phyloP scores from a whole-genome alignment of 768 basidiomycete genomes.

The Lentinula sp. region DNA sequence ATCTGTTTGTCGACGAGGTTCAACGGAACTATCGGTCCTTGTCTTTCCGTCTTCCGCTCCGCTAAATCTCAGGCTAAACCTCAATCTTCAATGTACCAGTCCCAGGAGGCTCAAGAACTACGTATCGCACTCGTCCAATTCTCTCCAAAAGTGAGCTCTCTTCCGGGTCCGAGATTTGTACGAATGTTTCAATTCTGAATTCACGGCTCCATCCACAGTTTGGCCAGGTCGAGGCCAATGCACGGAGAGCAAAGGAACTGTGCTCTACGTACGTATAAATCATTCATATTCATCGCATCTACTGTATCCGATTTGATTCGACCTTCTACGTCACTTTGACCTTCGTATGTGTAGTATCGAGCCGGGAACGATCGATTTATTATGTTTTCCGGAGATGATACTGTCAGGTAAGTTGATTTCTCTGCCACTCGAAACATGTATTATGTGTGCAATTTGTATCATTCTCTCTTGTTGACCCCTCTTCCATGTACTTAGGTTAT shows the following conservation, averaged over 20 bases:
- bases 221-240: conserved; percentile 66
- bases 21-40: no score
- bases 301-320: no score
- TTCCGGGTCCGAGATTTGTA: no score
- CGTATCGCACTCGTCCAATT: conserved; percentile 61
- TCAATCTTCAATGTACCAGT: no score
- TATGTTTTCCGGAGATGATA: conserved; percentile 87
- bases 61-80: no score
- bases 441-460: no score
- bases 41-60: no score
- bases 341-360: conserved; percentile 39
- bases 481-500: conserved; percentile 49
- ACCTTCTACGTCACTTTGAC: not conserved
- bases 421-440: not conserved
- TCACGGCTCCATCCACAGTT: conserved; percentile 34
- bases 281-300: not conserved
- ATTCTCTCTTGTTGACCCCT: no score
- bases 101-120: conserved; percentile 15
- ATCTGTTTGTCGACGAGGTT: no score
- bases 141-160: conserved; percentile 35
- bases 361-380: conserved; percentile 68
- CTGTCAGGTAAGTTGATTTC: conserved; percentile 49
- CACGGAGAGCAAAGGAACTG: conserved; percentile 54
- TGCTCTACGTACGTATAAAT: conserved; percentile 42
- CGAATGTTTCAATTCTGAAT: no score